A percentile compares a stretch with the other conserved stretches of the same genome.
Conservation (phyloP, 2,329 filamentous ascomycete genomes). For the Trichoderma guizhouense region DNA sequence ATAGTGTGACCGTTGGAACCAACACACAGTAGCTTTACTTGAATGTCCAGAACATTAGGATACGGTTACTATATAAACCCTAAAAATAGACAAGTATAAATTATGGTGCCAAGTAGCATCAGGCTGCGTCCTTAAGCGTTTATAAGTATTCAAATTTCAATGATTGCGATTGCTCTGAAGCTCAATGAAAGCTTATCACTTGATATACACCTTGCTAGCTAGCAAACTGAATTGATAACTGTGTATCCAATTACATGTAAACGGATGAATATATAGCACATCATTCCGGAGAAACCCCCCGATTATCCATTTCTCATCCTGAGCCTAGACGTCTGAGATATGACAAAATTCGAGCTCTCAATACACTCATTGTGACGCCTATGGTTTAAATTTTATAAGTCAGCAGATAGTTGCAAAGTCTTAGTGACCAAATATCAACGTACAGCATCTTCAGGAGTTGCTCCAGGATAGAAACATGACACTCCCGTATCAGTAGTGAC, state of each 20-base stretch:
- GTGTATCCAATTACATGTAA: neutral
- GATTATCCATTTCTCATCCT: neutral
- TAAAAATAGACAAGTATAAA: neutral
- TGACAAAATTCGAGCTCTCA: neutral
- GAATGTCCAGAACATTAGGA: neutral
- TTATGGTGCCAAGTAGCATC: neutral
- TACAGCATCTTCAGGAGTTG: neutral
- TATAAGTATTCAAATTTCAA: neutral
- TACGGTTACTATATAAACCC: neutral
- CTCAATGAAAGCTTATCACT: neutral
- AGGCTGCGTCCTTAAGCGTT: neutral
- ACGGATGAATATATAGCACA: neutral
- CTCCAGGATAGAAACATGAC: neutral
- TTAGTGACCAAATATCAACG: neutral
- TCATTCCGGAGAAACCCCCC: neutral
- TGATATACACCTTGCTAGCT: neutral
- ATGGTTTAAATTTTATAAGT: neutral
- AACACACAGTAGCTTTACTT: neutral
- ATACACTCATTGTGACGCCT: neutral
- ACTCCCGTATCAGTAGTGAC: neutral
- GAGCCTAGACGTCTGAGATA: neutral
- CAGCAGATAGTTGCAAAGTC: neutral
- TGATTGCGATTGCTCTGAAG: neutral
- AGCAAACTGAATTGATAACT: neutral
- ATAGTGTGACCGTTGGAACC: neutral